Conservation (phyloP, 805 yeast species). For the Teunomyces tritomae region DNA sequence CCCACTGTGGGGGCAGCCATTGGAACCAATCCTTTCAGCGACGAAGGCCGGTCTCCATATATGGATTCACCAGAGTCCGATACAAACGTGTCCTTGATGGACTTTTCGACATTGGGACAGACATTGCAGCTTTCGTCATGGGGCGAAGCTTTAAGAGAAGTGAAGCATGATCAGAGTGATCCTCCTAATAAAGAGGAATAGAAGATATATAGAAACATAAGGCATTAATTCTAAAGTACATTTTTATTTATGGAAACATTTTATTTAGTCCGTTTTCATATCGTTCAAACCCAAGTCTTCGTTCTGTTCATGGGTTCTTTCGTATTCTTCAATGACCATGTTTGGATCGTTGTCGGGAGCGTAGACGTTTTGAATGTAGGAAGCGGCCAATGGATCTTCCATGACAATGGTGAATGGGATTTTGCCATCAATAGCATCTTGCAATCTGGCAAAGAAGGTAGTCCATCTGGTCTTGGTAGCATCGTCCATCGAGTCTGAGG, state of each 20-base stretch:
- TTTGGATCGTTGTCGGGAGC: slow-evolving; percentile 99
- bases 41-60: slow-evolving; percentile 15
- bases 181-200: background rate
- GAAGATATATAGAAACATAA: background rate
- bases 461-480: slow-evolving; percentile 81
- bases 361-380: slow-evolving; percentile 95
- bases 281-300: slow-evolving; percentile 84
- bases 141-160: slow-evolving; percentile 24
- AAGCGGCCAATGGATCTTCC: slow-evolving; percentile 94
- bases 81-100: slow-evolving; percentile 15
- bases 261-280: slow-evolving; percentile 33
- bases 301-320: slow-evolving; percentile 84
- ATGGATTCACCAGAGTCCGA: slow-evolving; percentile 7
- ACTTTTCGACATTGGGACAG: slow-evolving; percentile 23
- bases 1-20: background rate
- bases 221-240: slow-evolving; percentile 1
- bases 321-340: slow-evolving; percentile 86
- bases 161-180: slow-evolving; percentile 5
- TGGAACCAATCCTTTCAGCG: slow-evolving; percentile 4
- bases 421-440: slow-evolving; percentile 79
- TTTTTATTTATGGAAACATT: background rate
- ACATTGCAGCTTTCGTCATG: slow-evolving; percentile 24
- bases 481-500: slow-evolving; percentile 88
- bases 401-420: slow-evolving; percentile 77
- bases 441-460: slow-evolving; percentile 67